Evolutionary conservation across 1,139 yeast species (phyloP).

Genomic region (Geotrichum candidum): DNA sequence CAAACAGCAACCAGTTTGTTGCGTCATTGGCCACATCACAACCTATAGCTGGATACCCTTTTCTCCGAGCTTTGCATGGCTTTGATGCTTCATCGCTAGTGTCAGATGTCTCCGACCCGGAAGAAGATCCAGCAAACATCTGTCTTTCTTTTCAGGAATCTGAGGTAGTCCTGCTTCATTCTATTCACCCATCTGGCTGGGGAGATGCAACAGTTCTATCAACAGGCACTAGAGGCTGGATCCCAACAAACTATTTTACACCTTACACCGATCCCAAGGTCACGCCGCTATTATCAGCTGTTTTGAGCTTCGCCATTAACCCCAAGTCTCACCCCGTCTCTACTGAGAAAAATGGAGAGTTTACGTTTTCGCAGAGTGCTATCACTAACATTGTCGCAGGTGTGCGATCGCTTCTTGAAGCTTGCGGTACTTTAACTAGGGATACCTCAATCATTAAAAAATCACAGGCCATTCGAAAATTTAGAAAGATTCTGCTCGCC

Average conservation of each 20-base stretch:
- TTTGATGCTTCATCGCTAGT: constrained; percentile 62
- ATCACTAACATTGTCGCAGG: constrained; percentile 74
- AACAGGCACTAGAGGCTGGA: constrained; percentile 84
- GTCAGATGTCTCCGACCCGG: constrained; percentile 34
- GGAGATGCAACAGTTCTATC: constrained; percentile 84
- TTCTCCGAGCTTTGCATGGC: constrained; percentile 59
- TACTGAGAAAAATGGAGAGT: constrained; percentile 6
- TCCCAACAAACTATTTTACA: constrained; percentile 83
- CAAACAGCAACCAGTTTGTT: constrained; percentile 1
- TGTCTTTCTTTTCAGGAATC: constrained; percentile 77
- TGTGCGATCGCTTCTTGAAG: constrained; percentile 65
- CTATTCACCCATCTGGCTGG: constrained; percentile 93
- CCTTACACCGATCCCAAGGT: constrained; percentile 49
- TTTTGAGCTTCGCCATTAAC: constrained; percentile 67
- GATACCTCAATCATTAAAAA: constrained; percentile 73
- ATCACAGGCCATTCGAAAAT: constrained; percentile 61
- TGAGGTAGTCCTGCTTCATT: constrained; percentile 81
- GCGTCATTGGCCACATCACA: constrained; percentile 4
- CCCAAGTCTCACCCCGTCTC: constrained; percentile 40
- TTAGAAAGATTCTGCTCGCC: constrained; percentile 74
- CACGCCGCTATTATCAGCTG: constrained; percentile 55
- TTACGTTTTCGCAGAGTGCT: constrained; percentile 36
- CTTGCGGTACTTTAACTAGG: constrained; percentile 79
- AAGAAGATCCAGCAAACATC: constrained; percentile 57
- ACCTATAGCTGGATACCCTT: constrained; percentile 26